Conservation (phyloP, 1,139 yeast species). For the Sugiyamaella japonica region DNA sequence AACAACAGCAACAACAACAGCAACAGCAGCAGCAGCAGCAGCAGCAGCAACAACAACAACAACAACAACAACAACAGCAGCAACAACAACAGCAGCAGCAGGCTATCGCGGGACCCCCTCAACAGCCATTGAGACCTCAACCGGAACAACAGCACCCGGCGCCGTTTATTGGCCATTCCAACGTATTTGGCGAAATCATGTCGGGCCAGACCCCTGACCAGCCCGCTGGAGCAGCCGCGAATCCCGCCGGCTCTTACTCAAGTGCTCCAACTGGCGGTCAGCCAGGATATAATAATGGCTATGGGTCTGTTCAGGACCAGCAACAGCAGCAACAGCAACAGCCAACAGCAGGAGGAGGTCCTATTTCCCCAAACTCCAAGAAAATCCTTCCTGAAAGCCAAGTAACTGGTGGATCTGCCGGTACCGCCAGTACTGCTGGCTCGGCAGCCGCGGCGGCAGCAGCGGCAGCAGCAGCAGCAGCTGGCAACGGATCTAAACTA, state of each 20-base stretch:
- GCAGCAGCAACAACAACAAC: no score
- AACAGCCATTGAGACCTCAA: conserved; percentile 19
- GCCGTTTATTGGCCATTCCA: conserved; percentile 38
- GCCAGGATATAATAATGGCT: conserved; percentile 13
- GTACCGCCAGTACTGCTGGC: no score
- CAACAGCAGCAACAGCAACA: no score
- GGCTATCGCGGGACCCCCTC: conserved; percentile 6
- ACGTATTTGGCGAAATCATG: conserved; percentile 40
- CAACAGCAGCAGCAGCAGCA: conserved; percentile 30
- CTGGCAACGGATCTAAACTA: conserved; percentile 11
- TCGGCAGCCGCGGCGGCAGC: no score
- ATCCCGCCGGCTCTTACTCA: conserved; percentile 5
- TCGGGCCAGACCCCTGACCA: conserved; percentile 33
- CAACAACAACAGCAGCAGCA: conserved; percentile 22
- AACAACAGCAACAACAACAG: conserved; percentile 30
- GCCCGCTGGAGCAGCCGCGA: conserved; percentile 27
- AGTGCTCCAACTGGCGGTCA: no score
- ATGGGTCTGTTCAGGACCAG: conserved; percentile 22
- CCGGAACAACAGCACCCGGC: conserved; percentile 30
- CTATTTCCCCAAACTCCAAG: conserved; percentile 11
- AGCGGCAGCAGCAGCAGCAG: no score
- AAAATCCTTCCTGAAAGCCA: conserved; percentile 11
- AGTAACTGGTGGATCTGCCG: background rate
- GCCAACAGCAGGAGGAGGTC: conserved; percentile 10
- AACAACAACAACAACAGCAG: no score